Conservation (phyloP, 179 eudicot genomes). For the Nepenthes alata region DNA sequence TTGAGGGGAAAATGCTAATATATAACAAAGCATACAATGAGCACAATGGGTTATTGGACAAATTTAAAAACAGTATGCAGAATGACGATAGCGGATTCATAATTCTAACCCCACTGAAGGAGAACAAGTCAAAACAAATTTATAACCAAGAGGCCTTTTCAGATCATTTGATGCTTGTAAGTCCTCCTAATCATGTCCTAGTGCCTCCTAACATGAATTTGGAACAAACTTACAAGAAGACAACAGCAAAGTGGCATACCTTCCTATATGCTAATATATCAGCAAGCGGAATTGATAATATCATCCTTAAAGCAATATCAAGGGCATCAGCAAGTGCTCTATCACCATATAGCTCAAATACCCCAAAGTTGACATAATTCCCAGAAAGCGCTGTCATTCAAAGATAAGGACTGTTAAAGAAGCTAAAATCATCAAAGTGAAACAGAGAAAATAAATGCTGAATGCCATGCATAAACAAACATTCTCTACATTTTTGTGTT, state of each 20-base stretch:
- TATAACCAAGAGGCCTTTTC: too few relatives aligned
- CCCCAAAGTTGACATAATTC: slow-evolving; percentile 55
- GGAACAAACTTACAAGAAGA: neutral
- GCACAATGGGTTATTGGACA: too few relatives aligned
- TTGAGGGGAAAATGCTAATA: too few relatives aligned
- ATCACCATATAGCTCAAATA: slow-evolving; percentile 58
- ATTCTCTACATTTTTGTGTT: too few relatives aligned
- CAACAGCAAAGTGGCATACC: slow-evolving; percentile 20
- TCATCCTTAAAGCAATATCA: slow-evolving; percentile 41
- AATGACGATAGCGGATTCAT: too few relatives aligned
- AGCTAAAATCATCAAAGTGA: neutral
- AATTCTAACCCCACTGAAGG: too few relatives aligned
- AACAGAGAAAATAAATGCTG: slow-evolving; percentile 1
- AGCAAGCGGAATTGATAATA: slow-evolving; percentile 39
- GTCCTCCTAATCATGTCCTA: too few relatives aligned
- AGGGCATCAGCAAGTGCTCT: slow-evolving; percentile 55
- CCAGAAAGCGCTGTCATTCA: slow-evolving; percentile 43
- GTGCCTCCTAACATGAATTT: too few relatives aligned
- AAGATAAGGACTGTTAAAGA: slow-evolving; percentile 6
- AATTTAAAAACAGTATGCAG: too few relatives aligned
- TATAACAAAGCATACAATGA: too few relatives aligned
- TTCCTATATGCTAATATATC: slow-evolving; percentile 48
- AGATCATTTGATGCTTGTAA: too few relatives aligned
- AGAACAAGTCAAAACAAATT: too few relatives aligned
- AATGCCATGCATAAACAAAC: neutral